Evolutionary conservation across 2,329 filamentous ascomycete species (phyloP).

Genomic region (Fusarium sp.): DNA sequence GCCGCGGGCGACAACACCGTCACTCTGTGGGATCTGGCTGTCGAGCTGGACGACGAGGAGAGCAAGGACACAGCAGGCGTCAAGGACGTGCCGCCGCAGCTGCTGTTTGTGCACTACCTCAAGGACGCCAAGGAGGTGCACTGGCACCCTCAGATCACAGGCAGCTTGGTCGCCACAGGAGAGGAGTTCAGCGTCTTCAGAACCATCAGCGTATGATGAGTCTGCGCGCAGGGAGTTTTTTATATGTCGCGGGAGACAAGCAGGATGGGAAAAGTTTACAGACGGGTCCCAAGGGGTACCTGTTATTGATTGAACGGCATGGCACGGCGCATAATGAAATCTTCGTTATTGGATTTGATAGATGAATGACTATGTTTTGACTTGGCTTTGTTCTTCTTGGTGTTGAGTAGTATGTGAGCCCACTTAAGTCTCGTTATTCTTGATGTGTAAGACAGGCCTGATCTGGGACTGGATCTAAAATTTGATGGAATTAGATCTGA

Average conservation of each 20-base stretch:
- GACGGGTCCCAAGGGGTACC: constrained; percentile 23
- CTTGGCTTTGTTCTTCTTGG: neutral
- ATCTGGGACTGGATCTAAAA: neutral
- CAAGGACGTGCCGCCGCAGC: constrained; percentile 90
- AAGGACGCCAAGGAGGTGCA: constrained; percentile 95
- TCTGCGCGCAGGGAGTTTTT: constrained; percentile 1
- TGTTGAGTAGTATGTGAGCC: neutral
- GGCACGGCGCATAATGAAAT: constrained; percentile 43
- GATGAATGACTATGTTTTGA: constrained; percentile 26
- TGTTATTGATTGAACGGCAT: constrained; percentile 44
- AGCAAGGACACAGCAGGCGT: constrained; percentile 88
- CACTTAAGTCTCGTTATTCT: neutral
- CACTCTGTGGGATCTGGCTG: constrained; percentile 95
- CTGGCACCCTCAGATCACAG: constrained; percentile 97
- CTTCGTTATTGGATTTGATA: constrained; percentile 39
- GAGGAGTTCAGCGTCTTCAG: constrained; percentile 89
- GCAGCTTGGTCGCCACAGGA: constrained; percentile 88
- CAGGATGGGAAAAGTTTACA: constrained; percentile 34
- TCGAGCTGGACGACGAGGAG: constrained; percentile 97
- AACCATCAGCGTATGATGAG: constrained; percentile 79
- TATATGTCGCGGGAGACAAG: neutral
- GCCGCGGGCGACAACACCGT: constrained; percentile 94
- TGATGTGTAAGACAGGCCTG: neutral
- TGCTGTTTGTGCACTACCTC: constrained; percentile 97
- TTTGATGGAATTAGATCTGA: neutral